Evolutionary conservation across 768 basidiomycete genomes (phyloP), one percentile per base, ranked within the genome.

Genomic region (Neoboletus brunneissimus): DNA sequence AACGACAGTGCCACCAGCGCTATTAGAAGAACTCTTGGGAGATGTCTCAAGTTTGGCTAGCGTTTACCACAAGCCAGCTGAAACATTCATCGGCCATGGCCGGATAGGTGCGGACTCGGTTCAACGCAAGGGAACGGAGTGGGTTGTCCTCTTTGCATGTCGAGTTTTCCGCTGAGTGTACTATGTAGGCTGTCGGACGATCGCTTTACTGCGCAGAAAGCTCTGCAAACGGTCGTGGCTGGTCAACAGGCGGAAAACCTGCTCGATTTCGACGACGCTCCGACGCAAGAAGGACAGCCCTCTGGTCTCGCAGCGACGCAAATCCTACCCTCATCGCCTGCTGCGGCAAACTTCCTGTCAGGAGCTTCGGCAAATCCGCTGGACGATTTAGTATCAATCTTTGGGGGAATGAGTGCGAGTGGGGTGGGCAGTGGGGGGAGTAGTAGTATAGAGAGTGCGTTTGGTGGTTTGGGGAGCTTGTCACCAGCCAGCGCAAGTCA

Each of bases 51-150:
- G 82, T 43, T 75, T 98, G 20, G 92, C 94, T 6, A 96, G 94
- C 67, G 94, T 96, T 2, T 99, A 99, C 69, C 97, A 99, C 76
- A 98, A 97, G 72, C 97, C 97, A 0, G 87, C 86, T 35, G 91
- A 94, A 69, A 98, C 97, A 0, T 99, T 99, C 66, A 84, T 99
- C 54, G 97, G 96, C 0, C 85, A 86, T 61, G 96, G 97, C 9
- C 81, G 95, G 47, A 79, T 98, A 54, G 88, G 93, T 9, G 91
- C 86, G 0, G 92, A 94, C 62, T 78, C 88, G 7, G 77, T 95
- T 62, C 83, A 85, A 60, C 77, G 79, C 64, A 87, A 80, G 72
- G 83, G 77, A 53, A 64, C 72, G 53, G 87, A 87, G 86, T 87
- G 56, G 37, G 86, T 76, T 1, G 29, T 55, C 47, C 49, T 48